phyloP scores from a whole-genome alignment of 768 basidiomycete species.

The Leccinellum luteum region DNA sequence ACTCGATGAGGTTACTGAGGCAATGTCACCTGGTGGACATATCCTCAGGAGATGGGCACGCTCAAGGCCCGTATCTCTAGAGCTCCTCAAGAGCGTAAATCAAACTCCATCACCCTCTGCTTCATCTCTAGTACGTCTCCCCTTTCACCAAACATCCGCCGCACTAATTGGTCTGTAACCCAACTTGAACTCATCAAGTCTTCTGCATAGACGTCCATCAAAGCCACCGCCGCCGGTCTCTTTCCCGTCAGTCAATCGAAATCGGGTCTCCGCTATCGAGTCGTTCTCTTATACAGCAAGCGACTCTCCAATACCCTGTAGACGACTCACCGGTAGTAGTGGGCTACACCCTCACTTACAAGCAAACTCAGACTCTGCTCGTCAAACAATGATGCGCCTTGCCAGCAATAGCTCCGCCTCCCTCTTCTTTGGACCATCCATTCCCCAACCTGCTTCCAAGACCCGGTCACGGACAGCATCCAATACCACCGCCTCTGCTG shows the following conservation, averaged over 20 bases:
- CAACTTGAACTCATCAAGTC: constrained; percentile 15
- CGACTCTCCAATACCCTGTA: constrained; percentile 54
- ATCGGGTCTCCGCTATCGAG: constrained; percentile 38
- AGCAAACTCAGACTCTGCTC: constrained; percentile 21
- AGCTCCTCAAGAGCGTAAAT: constrained; percentile 53
- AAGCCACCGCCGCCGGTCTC: constrained; percentile 21
- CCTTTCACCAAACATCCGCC: background rate
- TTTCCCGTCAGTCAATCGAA: constrained; percentile 40
- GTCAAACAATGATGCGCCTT: constrained; percentile 46
- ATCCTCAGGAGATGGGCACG: constrained; percentile 72
- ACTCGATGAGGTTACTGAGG: constrained; percentile 60
- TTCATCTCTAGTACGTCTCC: constrained; percentile 26
- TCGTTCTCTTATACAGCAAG: constrained; percentile 42
- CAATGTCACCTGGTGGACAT: constrained; percentile 75
- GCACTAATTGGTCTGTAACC: constrained; percentile 11
- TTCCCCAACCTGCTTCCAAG: constrained; percentile 28
- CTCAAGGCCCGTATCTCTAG: constrained; percentile 66
- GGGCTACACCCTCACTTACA: constrained; percentile 31
- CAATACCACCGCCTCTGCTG: constrained; percentile 8
- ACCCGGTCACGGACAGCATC: constrained; percentile 25
- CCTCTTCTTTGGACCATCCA: constrained; percentile 60
- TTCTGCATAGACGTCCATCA: constrained; percentile 5
- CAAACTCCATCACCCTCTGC: constrained; percentile 42
- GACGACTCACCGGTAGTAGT: constrained; percentile 45
- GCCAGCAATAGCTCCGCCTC: constrained; percentile 56